phyloP scores from a whole-genome alignment of 2,329 filamentous ascomycete species.

The Leptosphaerulina australis region DNA sequence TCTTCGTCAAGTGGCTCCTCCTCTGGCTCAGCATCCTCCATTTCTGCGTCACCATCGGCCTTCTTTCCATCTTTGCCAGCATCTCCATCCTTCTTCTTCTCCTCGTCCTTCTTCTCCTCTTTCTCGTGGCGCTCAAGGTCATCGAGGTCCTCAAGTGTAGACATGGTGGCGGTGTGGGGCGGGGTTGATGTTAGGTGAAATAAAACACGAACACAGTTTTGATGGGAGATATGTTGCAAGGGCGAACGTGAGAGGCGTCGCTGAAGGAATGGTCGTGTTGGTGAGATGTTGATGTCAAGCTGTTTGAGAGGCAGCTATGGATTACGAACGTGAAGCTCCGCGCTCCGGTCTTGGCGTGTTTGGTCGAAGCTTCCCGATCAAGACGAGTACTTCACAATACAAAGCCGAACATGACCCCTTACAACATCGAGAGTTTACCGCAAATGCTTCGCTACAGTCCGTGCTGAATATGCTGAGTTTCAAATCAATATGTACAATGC shows the following conservation, averaged over 20 bases:
- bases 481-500: no score
- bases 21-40: conserved; percentile 78
- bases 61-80: conserved; percentile 63
- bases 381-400: neutral
- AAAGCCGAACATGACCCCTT: neutral
- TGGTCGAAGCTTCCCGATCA: conserved; percentile 19
- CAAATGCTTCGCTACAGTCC: no score
- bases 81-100: conserved; percentile 59
- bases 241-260: conserved; percentile 8
- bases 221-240: neutral
- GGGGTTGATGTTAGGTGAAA: conserved; percentile 6
- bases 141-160: conserved; percentile 89
- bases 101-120: conserved; percentile 68
- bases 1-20: conserved; percentile 86
- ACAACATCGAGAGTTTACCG: neutral
- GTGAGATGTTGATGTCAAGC: conserved; percentile 29
- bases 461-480: no score
- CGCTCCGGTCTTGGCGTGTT: conserved; percentile 29
- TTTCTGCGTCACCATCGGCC: conserved; percentile 78
- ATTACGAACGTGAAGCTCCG: conserved; percentile 42
- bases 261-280: conserved; percentile 13
- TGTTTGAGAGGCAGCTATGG: conserved; percentile 44
- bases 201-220: neutral
- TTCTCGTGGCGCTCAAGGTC: conserved; percentile 81
- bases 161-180: conserved; percentile 63